These are phyloP conservation scores for Lyophyllum semitale DNA, from an alignment of 768 basidiomycete genomes.

Conservation along the genomic window DNA sequence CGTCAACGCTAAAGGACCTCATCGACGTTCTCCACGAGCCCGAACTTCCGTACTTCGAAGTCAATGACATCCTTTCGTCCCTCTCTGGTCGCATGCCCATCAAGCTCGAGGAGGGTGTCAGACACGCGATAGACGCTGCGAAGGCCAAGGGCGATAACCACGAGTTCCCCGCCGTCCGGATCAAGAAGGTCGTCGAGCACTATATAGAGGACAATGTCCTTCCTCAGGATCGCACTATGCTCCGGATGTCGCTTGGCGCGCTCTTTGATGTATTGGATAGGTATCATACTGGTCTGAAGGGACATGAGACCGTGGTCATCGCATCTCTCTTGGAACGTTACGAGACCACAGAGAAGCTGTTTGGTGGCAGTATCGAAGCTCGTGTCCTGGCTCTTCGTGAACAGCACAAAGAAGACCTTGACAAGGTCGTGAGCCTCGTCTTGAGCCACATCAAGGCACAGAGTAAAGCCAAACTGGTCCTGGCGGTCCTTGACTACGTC, in stretches of 20 bases:
- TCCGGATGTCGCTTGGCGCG: conserved; percentile 69
- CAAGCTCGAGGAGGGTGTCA: conserved; percentile 87
- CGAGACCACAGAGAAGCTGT: conserved; percentile 85
- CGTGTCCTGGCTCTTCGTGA: conserved; percentile 89
- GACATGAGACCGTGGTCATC: conserved; percentile 80
- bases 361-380: conserved; percentile 93
- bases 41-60: conserved; percentile 88
- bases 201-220: conserved; percentile 81
- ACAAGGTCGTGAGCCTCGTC: conserved; percentile 83
- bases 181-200: conserved; percentile 86
- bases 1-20: conserved; percentile 83
- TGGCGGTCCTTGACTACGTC: conserved; percentile 86
- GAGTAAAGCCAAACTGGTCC: conserved; percentile 86
- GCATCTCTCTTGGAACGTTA: conserved; percentile 79
- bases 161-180: conserved; percentile 89
- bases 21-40: conserved; percentile 79
- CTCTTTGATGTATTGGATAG: conserved; percentile 78
- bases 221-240: conserved; percentile 78
- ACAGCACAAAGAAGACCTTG: conserved; percentile 88
- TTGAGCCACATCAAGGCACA: conserved; percentile 96
- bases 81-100: conserved; percentile 91
- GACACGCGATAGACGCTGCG: conserved; percentile 74
- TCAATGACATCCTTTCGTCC: conserved; percentile 79
- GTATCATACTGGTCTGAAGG: conserved; percentile 81
- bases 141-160: conserved; percentile 69